Percentiles rank a stretch among this genome's conserved stretches.
Conservation (phyloP, 495 filamentous ascomycete genomes). For the Aspergillus panamensis region DNA sequence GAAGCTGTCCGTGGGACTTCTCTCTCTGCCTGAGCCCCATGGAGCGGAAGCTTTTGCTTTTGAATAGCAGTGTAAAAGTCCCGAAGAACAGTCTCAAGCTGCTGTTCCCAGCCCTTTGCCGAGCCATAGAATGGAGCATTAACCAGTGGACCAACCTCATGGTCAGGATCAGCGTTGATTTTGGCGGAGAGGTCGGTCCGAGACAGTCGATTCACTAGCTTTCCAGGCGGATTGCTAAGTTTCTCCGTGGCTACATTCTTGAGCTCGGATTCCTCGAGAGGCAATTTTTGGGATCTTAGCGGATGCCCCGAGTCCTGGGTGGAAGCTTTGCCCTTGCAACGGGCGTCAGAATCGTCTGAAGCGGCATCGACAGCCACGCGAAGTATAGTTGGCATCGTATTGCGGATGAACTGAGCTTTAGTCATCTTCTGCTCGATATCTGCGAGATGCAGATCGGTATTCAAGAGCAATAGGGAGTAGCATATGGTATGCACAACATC, state of each 20-base stretch:
- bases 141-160: constrained; percentile 60
- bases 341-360: constrained; percentile 60
- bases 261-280: constrained; percentile 21
- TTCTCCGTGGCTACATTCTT: constrained; percentile 24
- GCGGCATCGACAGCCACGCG: constrained; percentile 67
- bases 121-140: constrained; percentile 74
- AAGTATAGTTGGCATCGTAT: constrained; percentile 87
- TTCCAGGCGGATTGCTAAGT: constrained; percentile 14
- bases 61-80: constrained; percentile 90
- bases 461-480: constrained; percentile 91
- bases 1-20: constrained; percentile 40
- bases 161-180: constrained; percentile 28
- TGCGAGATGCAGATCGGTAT: constrained; percentile 92
- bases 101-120: constrained; percentile 78
- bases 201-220: constrained; percentile 27
- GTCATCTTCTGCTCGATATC: constrained; percentile 98
- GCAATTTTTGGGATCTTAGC: constrained; percentile 25
- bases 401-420: constrained; percentile 87
- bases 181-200: constrained; percentile 30
- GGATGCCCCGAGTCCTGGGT: constrained; percentile 15
- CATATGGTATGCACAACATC: constrained; percentile 97
- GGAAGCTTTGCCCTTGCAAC: constrained; percentile 28
- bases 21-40: constrained; percentile 55
- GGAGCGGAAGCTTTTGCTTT: constrained; percentile 75
- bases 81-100: constrained; percentile 85